A percentile compares a stretch with the other conserved stretches of the same genome.
phyloP scores from a whole-genome alignment of 1,284 basidiomycete species.

The Caloboletus firmus region DNA sequence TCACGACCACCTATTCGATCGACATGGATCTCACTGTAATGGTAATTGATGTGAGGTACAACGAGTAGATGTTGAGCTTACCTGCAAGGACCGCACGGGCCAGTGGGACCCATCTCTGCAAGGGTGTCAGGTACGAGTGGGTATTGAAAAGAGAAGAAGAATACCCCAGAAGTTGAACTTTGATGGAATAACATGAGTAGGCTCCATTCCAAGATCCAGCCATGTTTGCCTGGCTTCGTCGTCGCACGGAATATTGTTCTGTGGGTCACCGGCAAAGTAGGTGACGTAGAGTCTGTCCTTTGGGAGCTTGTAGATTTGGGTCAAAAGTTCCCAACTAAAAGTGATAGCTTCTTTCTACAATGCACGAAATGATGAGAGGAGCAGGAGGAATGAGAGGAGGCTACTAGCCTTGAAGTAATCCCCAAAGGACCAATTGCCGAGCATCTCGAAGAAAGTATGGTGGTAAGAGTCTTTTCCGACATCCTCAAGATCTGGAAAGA shows the following conservation, averaged over 20 bases:
- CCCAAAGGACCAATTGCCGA: constrained; percentile 99
- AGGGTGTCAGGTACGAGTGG: constrained; percentile 1
- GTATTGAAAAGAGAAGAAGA: constrained; percentile 80
- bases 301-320: constrained; percentile 84
- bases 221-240: constrained; percentile 85
- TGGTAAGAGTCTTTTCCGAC: constrained; percentile 97
- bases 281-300: constrained; percentile 94
- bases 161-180: constrained; percentile 99
- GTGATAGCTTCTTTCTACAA: constrained; percentile 84
- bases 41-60: neutral
- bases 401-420: constrained; percentile 92
- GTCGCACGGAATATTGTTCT: constrained; percentile 87
- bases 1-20: constrained; percentile 95
- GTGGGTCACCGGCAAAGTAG: constrained; percentile 93
- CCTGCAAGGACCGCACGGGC: constrained; percentile 97
- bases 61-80: constrained; percentile 27
- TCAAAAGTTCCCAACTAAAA: constrained; percentile 95
- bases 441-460: constrained; percentile 99
- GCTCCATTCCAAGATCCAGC: constrained; percentile 83
- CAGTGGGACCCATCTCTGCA: constrained; percentile 96
- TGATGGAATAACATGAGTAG: constrained; percentile 90
- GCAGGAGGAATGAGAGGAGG: neutral
- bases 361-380: constrained; percentile 1
- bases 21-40: constrained; percentile 86
- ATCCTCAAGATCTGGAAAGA: constrained; percentile 83